Evolutionary conservation across 1,284 basidiomycete species (phyloP).

Genomic region (Lentinula novae-zelandiae): DNA sequence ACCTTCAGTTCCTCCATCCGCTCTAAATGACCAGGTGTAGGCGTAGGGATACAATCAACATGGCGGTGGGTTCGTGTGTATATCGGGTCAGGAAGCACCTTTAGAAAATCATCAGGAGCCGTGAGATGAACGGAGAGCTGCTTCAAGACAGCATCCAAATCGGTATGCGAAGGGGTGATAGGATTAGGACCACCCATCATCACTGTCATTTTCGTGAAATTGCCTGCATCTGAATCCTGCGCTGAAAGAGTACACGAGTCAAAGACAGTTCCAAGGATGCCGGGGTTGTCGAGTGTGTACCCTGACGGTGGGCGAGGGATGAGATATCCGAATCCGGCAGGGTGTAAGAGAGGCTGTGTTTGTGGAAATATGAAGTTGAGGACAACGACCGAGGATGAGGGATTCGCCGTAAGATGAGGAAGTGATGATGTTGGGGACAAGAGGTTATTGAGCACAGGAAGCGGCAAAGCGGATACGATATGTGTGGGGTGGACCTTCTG

Average conservation of each 20-base stretch:
- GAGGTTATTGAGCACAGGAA: conserved; percentile 59
- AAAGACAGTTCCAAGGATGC: conserved; percentile 81
- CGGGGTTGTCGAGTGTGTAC: conserved; percentile 39
- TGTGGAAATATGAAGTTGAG: conserved; percentile 72
- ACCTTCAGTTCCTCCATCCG: conserved; percentile 63
- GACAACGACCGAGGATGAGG: conserved; percentile 65
- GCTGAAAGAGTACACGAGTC: conserved; percentile 73
- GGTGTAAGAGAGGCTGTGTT: conserved; percentile 53
- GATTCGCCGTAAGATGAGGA: conserved; percentile 51
- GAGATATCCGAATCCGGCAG: conserved; percentile 91
- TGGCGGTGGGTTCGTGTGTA: conserved; percentile 57
- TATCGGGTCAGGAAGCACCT: conserved; percentile 54
- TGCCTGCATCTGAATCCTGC: conserved; percentile 48
- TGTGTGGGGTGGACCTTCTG: conserved; percentile 46
- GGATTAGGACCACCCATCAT: conserved; percentile 89
- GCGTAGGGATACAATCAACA: conserved; percentile 79
- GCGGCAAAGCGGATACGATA: conserved; percentile 68
- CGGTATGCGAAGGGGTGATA: conserved; percentile 13
- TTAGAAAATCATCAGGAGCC: conserved; percentile 35
- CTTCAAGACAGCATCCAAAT: conserved; percentile 11
- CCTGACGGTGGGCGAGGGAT: conserved; percentile 69
- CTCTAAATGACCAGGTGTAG: conserved; percentile 68
- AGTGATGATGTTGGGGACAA: conserved; percentile 37
- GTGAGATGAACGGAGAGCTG: conserved; percentile 26
- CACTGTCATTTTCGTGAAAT: conserved; percentile 75